Base-by-base conservation (phyloP, 2,329 filamentous ascomycete genomes). In the Juglanconis sp. region DNA sequence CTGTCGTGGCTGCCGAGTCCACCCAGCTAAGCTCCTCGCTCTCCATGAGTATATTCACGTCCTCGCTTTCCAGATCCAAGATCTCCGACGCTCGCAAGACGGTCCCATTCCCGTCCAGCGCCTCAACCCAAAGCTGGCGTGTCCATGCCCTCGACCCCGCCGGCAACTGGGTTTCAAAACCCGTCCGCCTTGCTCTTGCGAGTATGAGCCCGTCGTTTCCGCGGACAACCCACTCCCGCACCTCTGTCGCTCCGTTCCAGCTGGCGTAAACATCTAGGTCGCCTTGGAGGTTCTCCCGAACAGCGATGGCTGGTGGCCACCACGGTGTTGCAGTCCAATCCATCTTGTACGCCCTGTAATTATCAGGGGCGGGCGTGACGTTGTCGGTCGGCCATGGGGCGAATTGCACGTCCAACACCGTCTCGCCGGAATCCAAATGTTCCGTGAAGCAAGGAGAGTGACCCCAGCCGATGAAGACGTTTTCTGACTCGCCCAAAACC, bases 371-470 rank as follows among this genome's bases (percentile, higher is more conserved):
- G 3, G 52, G 46, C 17, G 49, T 40, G 51, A 59, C 63, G 47
- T 60, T 61, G 1, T 44, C 35, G 38, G 8, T 62, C 24, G 44
- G 69, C 71, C 60, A 65, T 66, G 56, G 56, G n/a, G 71, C 73
- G 53, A 77, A 75, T 51, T 79, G 76, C 0, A 75, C 72, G 50
- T 76, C 73, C 62, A 76, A 76, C 3, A 80, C 67, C 1, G 75
- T 65, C 10, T 70, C 68, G 17, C 77, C 77, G 40, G 73, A 67
- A 11, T 65, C 50, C 1, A 70, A 62, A 65, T 72, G 81, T 64
- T 84, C 81, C 13, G 74, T 79, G 63, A 74, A 79, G 0, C 76
- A 74, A 2, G 79, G 76, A 15, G 71, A 72, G 42, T 77, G 75
- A 31, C 81, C 78, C 73, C 75, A 82, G 7, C 75, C 78, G 10